phyloP scores from a whole-genome alignment of 2,329 filamentous ascomycete genomes.

The Hansfordia pulvinata region DNA sequence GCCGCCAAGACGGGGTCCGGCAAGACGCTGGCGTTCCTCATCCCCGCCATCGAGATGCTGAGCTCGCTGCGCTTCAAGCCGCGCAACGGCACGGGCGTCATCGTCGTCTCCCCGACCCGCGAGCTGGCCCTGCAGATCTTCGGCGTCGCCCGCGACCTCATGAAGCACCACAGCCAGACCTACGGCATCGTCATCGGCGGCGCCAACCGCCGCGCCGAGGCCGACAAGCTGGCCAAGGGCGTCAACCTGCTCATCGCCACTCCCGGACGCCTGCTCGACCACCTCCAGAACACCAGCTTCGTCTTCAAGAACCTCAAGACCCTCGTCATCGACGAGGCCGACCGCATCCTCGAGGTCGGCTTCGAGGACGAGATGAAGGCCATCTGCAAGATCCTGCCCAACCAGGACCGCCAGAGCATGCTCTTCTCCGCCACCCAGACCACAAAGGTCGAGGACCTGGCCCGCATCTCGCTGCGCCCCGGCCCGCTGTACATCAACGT shows the following conservation, averaged over 20 bases:
- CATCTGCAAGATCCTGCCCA: constrained; percentile 87
- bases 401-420: constrained; percentile 82
- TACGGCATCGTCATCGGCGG: constrained; percentile 95
- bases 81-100: constrained; percentile 81
- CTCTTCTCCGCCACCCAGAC: constrained; percentile 98
- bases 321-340: constrained; percentile 90
- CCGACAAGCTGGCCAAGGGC: constrained; percentile 86
- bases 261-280: constrained; percentile 82
- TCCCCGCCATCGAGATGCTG: constrained; percentile 89
- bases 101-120: constrained; percentile 84
- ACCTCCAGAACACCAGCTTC: constrained; percentile 69
- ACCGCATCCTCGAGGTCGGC: constrained; percentile 90
- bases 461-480: constrained; percentile 79
- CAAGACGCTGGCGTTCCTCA: constrained; percentile 90
- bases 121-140: constrained; percentile 95
- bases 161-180: constrained; percentile 86
- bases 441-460: constrained; percentile 94
- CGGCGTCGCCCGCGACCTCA: constrained; percentile 82
- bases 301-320: constrained; percentile 86
- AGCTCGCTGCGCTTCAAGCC: constrained; percentile 86
- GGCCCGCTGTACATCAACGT: constrained; percentile 97
- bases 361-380: constrained; percentile 98
- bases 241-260: constrained; percentile 93
- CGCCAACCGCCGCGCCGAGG: constrained; percentile 80
- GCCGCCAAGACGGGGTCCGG: constrained; percentile 88